Evolutionary conservation across 148 eudicot species (phyloP), one percentile per base, ranked within the genome.

Genomic region (Cornus florida): DNA sequence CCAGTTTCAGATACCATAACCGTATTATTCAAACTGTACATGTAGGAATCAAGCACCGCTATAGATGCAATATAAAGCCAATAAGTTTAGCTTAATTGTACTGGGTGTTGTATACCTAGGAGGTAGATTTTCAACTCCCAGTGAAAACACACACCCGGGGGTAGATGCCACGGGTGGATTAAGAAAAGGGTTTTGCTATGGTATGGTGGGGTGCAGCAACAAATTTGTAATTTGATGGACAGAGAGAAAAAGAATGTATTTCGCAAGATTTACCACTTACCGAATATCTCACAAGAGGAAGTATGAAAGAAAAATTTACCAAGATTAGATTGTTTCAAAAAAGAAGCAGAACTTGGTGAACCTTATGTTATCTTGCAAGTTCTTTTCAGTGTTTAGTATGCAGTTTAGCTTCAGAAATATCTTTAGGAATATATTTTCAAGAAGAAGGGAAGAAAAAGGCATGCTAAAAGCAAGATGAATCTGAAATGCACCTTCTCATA

Each of bases 401-500:
- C 57, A 65, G 33, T 35, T 7, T 19, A 76, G 38, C 71, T 50
- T 69, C 53, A 22, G 43, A 64, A 75, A 75, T 23, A 70, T 28
- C 33, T 70, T 41, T 19, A 31, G 64, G 56, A 59, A 57, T 33
- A 75, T 50, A 69, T 53, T 28, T 81, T 14, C 62, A 73, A 59
- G 20, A 79, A 33, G 16, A 70, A 24, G 9, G 14, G 71, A 28
- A 66, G 67, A 12, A 31, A 3, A 73, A 31, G 59, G 19, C 38
- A n/a, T 11, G 32, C 59, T 31, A 28, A 60, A 64, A 64, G 67
- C 74, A 66, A 68, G 19, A 75, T 76, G 69, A 41, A 69, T 67
- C 62, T 43, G 46, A 35, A 50, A 72, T 69, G 73, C 70, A 90
- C 95, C 95, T 90, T 91, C 77, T 93, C 95, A 82, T 93, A 87